phyloP scores from a whole-genome alignment of 2,329 filamentous ascomycete species.

The Cordyceps cateniannulata region DNA sequence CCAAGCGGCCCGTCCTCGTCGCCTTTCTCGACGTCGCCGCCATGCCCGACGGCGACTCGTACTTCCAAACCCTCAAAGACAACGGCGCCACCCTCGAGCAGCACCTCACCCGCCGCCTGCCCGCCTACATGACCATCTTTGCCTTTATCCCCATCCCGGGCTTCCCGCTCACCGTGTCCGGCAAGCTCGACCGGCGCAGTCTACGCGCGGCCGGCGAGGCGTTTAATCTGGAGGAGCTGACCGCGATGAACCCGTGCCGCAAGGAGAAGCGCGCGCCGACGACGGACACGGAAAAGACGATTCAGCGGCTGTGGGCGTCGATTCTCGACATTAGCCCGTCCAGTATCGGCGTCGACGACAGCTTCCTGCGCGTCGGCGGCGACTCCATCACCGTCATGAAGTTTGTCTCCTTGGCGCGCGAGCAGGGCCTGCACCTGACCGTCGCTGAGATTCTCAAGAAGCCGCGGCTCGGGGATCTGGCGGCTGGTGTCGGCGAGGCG shows the following conservation, averaged over 20 bases:
- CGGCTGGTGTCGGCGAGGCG: slow-evolving; percentile 1
- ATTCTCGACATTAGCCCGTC: slow-evolving; percentile 28
- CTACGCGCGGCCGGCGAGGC: slow-evolving; percentile 32
- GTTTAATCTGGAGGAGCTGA: slow-evolving; percentile 30
- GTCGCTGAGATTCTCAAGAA: slow-evolving; percentile 14
- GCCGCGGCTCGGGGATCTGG: slow-evolving; percentile 13
- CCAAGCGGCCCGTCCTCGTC: slow-evolving; percentile 34
- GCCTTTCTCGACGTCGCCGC: slow-evolving; percentile 27
- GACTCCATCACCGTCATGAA: slow-evolving; percentile 23
- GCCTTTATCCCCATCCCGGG: slow-evolving; percentile 33
- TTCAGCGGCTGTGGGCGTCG: slow-evolving; percentile 30
- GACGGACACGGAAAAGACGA: slow-evolving; percentile 28
- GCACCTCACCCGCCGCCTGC: background rate
- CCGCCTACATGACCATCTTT: slow-evolving; percentile 34
- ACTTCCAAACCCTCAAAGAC: slow-evolving; percentile 20
- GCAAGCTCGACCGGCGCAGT: slow-evolving; percentile 38
- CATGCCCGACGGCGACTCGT: background rate
- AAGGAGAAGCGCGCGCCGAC: slow-evolving; percentile 25
- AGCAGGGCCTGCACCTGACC: slow-evolving; percentile 15
- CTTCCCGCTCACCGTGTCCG: slow-evolving; percentile 36
- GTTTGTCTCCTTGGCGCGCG: slow-evolving; percentile 16
- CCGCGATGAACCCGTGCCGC: slow-evolving; percentile 18
- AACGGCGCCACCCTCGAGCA: slow-evolving; percentile 15
- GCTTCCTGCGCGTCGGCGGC: slow-evolving; percentile 42
- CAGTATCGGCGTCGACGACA: slow-evolving; percentile 29